Base-by-base conservation (phyloP, 2,329 filamentous ascomycete genomes). In the Paecilomyces formosus region DNA sequence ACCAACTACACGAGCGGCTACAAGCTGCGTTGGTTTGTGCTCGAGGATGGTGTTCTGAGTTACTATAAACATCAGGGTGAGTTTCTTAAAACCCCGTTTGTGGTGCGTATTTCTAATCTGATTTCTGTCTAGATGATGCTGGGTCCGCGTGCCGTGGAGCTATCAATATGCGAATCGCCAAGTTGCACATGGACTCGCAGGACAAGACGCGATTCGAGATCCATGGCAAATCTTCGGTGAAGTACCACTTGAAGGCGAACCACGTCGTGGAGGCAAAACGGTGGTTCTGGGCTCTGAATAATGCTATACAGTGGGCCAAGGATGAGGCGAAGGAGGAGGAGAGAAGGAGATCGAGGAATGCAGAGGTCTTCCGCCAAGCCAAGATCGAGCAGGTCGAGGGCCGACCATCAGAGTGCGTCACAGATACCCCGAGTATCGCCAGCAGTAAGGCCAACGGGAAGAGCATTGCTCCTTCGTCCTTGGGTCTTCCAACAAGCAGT, bases 231-330 rank as follows among this genome's bases (percentile, higher is more conserved):
- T 97, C 93, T 0, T 97, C 93, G 0, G 94, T 99, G 72, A 99
- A 97, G 76, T 99, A 99, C 72, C 93, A 95, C 54, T 82, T 99
- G 56, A 97, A 96, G 74, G 94, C 94, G 0, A 99, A 99, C 69
- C 94, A 99, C 74, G 89, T 97, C 70, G 93, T 97, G 28, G 94
- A 99, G 74, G 93, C 94, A 5, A 99, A 99, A 76, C 85, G 94
- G 57, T 99, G 94, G 94, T 99, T 95, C 75, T 99, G 94, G 94
- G 90, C 94, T 0, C 80, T 99, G 62, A 99, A 99, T 77, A 99
- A 99, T 72, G 93, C 94, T 5, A 99, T 99, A 55, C 94, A 97
- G 72, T 97, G 91, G 89, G 88, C 91, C 62, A 99, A 99, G 74
- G 94, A 99, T 69, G 94, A 97, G 76, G 92, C 91, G 7, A 92